Evolutionary conservation across 1,139 yeast species (phyloP), one percentile per base, ranked within the genome.

Genomic region (Hansenula lynferdii): DNA sequence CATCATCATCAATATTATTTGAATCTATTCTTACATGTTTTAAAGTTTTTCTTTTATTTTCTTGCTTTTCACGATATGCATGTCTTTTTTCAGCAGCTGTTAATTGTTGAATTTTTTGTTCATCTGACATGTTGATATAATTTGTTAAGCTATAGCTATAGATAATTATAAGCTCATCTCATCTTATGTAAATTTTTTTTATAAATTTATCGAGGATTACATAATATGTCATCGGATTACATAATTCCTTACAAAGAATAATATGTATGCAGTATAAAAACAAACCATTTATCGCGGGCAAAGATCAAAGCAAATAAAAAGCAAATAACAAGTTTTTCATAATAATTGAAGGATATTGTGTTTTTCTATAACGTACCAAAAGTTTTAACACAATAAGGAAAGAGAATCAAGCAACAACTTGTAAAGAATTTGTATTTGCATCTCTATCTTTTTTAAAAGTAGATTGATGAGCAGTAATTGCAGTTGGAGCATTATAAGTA

Each of bases 1-100:
- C 78, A 17, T 17, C 23, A 28, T 6, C 18, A 21, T 24, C 26
- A 24, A 39, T 28, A 2, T 43, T 36, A 17, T 41, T 44, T 15
- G 41, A 42, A 33, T 49, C 55, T 27, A 53, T 51, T 33, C 45
- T 54, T 16, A 62, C 69, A 49, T 63, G 68, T 41, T 64, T 64
- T 34, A 64, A 48, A 37, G 37, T 46, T 27, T 48, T 48, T 41
- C 59, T 45, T 20, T 45, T 46, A 4, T 44, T 40, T 30, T 54
- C 57, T 41, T 53, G 57, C 35, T 62, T 63, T 34, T 60, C 57
- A 44, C 70, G 60, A 39, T 63, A 63, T 12, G 61, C 64, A 39
- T 61, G 50, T 38, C 57, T 51, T 33, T 47, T 50, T 23, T 44
- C 48, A 25, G 46, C 50, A 16, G 42, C 33, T 29, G 14, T 48